A percentile compares a stretch with the other conserved stretches of the same genome.
Evolutionary conservation across 1,284 basidiomycete species (phyloP).

Genomic region (Rhodotorula glutinis): DNA sequence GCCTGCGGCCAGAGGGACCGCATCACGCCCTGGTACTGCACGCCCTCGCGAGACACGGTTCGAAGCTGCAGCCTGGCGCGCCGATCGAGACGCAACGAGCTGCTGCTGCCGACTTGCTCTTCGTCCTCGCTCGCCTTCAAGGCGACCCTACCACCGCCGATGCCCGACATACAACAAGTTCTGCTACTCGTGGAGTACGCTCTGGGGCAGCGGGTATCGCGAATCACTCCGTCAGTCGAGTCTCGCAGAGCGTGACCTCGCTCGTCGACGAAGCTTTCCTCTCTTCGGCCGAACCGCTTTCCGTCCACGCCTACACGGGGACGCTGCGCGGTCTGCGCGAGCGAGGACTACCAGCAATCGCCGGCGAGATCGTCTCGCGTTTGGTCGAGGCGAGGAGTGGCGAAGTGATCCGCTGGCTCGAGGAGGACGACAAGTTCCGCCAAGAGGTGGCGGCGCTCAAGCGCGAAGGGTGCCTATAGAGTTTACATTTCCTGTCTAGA

Average conservation of each 20-base stretch:
- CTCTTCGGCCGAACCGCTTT: neutral
- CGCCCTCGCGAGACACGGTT: conserved; percentile 1
- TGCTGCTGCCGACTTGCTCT: neutral
- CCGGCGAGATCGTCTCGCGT: conserved; percentile 1
- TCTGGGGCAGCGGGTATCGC: no score
- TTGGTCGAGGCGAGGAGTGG: neutral
- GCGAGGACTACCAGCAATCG: neutral
- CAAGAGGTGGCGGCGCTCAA: conserved; percentile 5
- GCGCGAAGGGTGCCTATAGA: neutral
- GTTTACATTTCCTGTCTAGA: no score
- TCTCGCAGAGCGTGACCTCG: neutral
- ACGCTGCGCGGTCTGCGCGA: conserved; percentile 4
- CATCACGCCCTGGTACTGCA: conserved; percentile 20
- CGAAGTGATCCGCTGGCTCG: conserved; percentile 3
- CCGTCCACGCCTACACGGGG: conserved; percentile 7
- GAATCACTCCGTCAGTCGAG: no score
- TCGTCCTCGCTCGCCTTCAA: conserved; percentile 2
- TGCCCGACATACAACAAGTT: neutral
- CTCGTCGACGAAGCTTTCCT: neutral
- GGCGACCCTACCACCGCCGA: neutral
- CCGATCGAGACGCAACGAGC: neutral
- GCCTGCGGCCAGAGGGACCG: conserved; percentile 2
- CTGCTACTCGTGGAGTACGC: no score
- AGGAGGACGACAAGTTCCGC: conserved; percentile 11
- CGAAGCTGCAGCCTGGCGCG: neutral